Evolutionary conservation across 2,329 filamentous ascomycete species (phyloP), one percentile per base, ranked within the genome.

Genomic region (Acrodontium crateriforme): DNA sequence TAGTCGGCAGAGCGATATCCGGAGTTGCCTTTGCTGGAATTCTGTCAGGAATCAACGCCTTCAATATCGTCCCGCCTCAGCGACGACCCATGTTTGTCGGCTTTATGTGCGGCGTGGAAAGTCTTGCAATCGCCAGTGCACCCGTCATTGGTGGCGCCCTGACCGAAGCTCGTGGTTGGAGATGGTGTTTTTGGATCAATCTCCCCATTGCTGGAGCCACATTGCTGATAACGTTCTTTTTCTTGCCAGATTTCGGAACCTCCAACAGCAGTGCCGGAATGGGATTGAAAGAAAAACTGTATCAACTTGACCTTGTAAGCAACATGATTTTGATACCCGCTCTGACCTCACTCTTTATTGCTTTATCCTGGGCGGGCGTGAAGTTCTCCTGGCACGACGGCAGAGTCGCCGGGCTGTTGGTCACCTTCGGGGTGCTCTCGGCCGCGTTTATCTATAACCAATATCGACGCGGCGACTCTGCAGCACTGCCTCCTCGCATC

Each of bases 161-260:
- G 10, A 55, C 47, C 11, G 39, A 56, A 24, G 40, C 40, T 6
- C 10, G 56, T 56, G 10, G 32, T 59, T 58, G 53, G 54, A 39
- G 53, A 25, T 56, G 52, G 52, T 32, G 33, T 16, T 32, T 32
- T 12, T 32, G 28, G 16, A 58, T 59, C 41, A 61, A 60, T 31
- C 44, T 62, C 3, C 58, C 58, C 1, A 50, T 62, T 21, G 58
- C 59, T 20, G 58, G 47, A 10, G 9, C 58, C 3, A 42, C 54
- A 4, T 48, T 45, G 7, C 35, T 46, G 1, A 40, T 46, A 6
- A 52, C 62, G 16, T 34, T 59, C 35, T 38, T 46, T 10, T 31
- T 60, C 28, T 46, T 54, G 36, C 10, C 23, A 6, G 20, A 22
- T 8, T n/a, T n/a, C n/a, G n/a, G n/a, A n/a, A n/a, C n/a, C n/a